These are phyloP conservation scores for Lophiotrema nucula DNA, from an alignment of 495 filamentous ascomycete genomes.

Conservation along the genomic window DNA sequence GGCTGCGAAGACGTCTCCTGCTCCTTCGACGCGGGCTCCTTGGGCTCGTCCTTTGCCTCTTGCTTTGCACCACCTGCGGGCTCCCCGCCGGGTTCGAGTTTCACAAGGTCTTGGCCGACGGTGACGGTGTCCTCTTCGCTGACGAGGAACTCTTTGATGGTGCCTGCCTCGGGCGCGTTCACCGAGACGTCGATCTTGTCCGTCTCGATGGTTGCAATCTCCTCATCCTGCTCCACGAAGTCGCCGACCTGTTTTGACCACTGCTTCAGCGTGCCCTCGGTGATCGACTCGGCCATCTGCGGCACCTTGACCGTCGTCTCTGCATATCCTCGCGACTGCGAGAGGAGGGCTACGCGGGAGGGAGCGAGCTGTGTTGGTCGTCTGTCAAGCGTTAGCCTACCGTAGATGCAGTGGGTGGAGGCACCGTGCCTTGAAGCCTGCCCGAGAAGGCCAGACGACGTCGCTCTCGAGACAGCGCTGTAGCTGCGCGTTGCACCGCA, in stretches of 20 bases:
- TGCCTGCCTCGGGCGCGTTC: conserved; percentile 89
- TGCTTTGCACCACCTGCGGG: conserved; percentile 54
- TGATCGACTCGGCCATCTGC: conserved; percentile 98
- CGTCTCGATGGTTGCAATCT: conserved; percentile 99
- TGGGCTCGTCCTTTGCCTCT: conserved; percentile 53
- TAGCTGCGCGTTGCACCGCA: conserved; percentile 23
- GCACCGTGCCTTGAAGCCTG: conserved; percentile 14
- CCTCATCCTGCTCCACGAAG: conserved; percentile 92
- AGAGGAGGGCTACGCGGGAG: conserved; percentile 7
- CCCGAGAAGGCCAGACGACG: conserved; percentile 16
- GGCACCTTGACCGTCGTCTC: conserved; percentile 90
- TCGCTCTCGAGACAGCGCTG: conserved; percentile 26
- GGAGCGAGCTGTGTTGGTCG: conserved; percentile 4
- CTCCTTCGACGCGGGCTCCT: conserved; percentile 59
- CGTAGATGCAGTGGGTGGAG: background rate
- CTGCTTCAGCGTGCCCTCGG: conserved; percentile 94
- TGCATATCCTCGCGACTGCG: conserved; percentile 42
- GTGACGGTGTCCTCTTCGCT: conserved; percentile 94
- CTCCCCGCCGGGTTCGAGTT: conserved; percentile 73
- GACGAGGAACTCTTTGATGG: conserved; percentile 86
- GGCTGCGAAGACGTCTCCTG: conserved; percentile 57
- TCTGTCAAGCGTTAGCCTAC: conserved; percentile 3
- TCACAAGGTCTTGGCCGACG: conserved; percentile 88
- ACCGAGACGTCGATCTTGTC: conserved; percentile 99
- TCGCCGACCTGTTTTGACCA: conserved; percentile 94